Evolutionary conservation across 2,329 filamentous ascomycete species (phyloP).

Genomic region (Xylariaceae sp.): DNA sequence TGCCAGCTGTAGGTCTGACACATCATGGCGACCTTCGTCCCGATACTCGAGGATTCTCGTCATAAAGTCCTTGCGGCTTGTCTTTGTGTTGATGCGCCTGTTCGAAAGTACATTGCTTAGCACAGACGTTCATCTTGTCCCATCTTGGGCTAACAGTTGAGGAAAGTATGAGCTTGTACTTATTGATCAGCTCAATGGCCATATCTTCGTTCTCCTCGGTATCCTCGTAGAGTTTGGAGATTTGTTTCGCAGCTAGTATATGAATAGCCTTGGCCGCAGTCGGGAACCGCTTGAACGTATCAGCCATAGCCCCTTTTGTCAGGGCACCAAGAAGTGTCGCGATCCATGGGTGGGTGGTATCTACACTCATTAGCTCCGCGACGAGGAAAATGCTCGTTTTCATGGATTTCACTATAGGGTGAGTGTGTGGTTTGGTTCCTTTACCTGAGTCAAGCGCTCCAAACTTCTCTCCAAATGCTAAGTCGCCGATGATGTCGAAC

Average conservation of each 20-base stretch:
- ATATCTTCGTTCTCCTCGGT: slow-evolving; percentile 22
- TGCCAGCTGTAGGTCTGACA: not conserved
- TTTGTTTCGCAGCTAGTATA: slow-evolving; percentile 18
- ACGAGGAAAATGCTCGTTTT: not conserved
- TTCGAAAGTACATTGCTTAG: not conserved
- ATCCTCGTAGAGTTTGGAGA: slow-evolving; percentile 19
- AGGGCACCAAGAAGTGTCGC: slow-evolving; percentile 20
- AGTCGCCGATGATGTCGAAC: slow-evolving; percentile 11
- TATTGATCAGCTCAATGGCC: slow-evolving; percentile 20
- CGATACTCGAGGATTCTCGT: slow-evolving; percentile 31
- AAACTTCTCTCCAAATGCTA: slow-evolving; percentile 19
- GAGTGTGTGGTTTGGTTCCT: not conserved
- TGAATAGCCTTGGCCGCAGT: slow-evolving; percentile 11
- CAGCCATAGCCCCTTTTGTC: slow-evolving; percentile 23
- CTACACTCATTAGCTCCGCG: not conserved
- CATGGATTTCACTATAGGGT: too few species aligned
- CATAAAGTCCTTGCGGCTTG: slow-evolving; percentile 30
- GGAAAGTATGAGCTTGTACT: slow-evolving; percentile 10
- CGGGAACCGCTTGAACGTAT: slow-evolving; percentile 31
- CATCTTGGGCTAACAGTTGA: too few species aligned
- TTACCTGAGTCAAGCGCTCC: slow-evolving; percentile 3
- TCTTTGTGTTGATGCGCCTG: slow-evolving; percentile 23
- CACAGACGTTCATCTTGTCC: not conserved
- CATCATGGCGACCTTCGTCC: slow-evolving; percentile 16
- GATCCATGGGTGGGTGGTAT: slow-evolving; percentile 28